Base-by-base conservation (phyloP, 257 asterid species). In the Penstemon barbatus region DNA sequence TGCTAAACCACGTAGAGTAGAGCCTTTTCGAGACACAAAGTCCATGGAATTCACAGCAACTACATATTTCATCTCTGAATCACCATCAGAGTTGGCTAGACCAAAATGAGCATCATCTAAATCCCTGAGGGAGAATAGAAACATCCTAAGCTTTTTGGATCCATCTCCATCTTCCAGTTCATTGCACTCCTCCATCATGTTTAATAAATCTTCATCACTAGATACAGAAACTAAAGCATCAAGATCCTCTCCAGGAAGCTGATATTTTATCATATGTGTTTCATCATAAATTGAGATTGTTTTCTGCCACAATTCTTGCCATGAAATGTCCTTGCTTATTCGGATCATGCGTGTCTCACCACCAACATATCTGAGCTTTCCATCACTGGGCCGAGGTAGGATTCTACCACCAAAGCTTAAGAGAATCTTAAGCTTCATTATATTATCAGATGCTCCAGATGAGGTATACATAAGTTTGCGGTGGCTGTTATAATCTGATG, bases 241-340 rank as follows among this genome's bases (percentile, higher is more conserved):
- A 56, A 92, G 95, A 68, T 89, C 98, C 84, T 89, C 98, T 73
- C 87, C 98, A 52, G 98, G 98, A 70, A 89, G 97, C 80, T 92
- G 98, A 77, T 92, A 92, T 70, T 86, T 90, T 66, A 92, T 81
- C n/a, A 81, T 68, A 55, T 78, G 84, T 0, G 90, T 80, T 65
- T 79, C 85, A 8, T 80, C 81, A 76, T 86, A 92, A 38, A 90
- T 79, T 43, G 80, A 76, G 13, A 71, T 64, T 58, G 88, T 65
- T 78, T 84, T 90, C 74, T 72, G 77, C 87, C 89, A 84, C 63
- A 92, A 69, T 66, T 83, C 92, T 66, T 78, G 78, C 96, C 95
- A 90, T 65, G 82, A 57, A 62, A 90, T 81, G 63, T 88, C 87
- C 83, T 83, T 86, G 79, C 86, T 80, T 69, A 92, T 78, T 64